Conservation (phyloP, 768 basidiomycete genomes). For the Tephrocybe sp. region DNA sequence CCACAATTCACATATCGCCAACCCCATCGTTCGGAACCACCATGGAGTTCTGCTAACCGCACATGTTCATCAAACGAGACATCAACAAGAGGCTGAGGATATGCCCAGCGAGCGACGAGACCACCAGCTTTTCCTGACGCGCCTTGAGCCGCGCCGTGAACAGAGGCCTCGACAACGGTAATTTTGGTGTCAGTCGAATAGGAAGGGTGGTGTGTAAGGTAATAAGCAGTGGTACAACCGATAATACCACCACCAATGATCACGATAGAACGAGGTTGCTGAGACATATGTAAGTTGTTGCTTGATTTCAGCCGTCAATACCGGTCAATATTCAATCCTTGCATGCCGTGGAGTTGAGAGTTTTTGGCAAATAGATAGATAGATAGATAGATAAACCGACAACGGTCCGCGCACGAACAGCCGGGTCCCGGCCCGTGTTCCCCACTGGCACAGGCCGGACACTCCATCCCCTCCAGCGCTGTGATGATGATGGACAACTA, state of each 20-base stretch:
- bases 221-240: constrained; percentile 83
- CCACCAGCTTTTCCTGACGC: constrained; percentile 86
- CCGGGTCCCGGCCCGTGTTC: too few relatives aligned
- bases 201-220: constrained; percentile 59
- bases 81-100: constrained; percentile 64
- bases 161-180: constrained; percentile 73
- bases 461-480: too few relatives aligned
- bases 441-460: too few relatives aligned
- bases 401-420: too few relatives aligned
- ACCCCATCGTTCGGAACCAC: constrained; percentile 76
- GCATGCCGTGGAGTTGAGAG: too few relatives aligned
- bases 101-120: constrained; percentile 85
- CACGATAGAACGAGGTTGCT: constrained; percentile 46
- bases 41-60: constrained; percentile 65
- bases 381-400: too few relatives aligned
- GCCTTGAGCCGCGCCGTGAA: constrained; percentile 67
- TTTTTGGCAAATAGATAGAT: too few relatives aligned
- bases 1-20: constrained; percentile 78
- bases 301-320: too few relatives aligned
- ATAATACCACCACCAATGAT: constrained; percentile 89
- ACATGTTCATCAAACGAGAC: constrained; percentile 78
- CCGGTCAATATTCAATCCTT: too few relatives aligned
- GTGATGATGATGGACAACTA: too few relatives aligned
- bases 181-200: constrained; percentile 42
- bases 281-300: constrained; percentile 2